Evolutionary conservation across 2,329 filamentous ascomycete genomes (phyloP).

Genomic region (Penicillium sp.): DNA sequence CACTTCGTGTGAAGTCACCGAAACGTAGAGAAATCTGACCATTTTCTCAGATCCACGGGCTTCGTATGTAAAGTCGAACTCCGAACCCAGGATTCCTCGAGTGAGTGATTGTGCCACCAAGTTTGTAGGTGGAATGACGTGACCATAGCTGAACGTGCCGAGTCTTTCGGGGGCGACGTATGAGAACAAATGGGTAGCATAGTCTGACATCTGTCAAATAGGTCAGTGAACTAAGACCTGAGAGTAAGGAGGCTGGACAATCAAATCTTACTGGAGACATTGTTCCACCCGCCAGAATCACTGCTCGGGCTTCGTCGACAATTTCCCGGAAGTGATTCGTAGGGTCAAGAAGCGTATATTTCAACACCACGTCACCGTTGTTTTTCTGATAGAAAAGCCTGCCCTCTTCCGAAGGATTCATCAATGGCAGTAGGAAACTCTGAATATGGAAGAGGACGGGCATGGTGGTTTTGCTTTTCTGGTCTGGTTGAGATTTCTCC

Average conservation of each 20-base stretch:
- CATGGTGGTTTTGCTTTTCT: constrained; percentile 35
- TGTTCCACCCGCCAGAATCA: constrained; percentile 90
- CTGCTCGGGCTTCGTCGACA: constrained; percentile 77
- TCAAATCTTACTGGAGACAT: constrained; percentile 73
- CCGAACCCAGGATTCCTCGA: constrained; percentile 46
- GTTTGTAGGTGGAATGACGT: constrained; percentile 83
- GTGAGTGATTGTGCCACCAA: constrained; percentile 74
- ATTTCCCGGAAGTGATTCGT: constrained; percentile 89
- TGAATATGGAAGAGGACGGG: constrained; percentile 64
- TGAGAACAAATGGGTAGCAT: constrained; percentile 80
- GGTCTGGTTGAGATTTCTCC: constrained; percentile 50
- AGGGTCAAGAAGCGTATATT: constrained; percentile 86
- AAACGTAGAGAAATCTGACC: constrained; percentile 35
- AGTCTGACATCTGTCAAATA: constrained; percentile 71
- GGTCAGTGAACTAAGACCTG: constrained; percentile 1
- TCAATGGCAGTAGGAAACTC: constrained; percentile 74
- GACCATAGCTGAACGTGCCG: constrained; percentile 84
- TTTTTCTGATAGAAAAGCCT: constrained; percentile 57
- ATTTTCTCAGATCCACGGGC: constrained; percentile 68
- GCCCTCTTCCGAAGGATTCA: constrained; percentile 74
- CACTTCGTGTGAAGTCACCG: background rate
- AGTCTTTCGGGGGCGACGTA: constrained; percentile 65
- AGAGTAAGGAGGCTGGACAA: background rate
- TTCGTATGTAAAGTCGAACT: constrained; percentile 87
- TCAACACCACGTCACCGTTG: constrained; percentile 60